Percentiles rank a stretch among this genome's conserved stretches.
Conservation (phyloP, 805 yeast genomes). For the Ogataea nitratoaversa region DNA sequence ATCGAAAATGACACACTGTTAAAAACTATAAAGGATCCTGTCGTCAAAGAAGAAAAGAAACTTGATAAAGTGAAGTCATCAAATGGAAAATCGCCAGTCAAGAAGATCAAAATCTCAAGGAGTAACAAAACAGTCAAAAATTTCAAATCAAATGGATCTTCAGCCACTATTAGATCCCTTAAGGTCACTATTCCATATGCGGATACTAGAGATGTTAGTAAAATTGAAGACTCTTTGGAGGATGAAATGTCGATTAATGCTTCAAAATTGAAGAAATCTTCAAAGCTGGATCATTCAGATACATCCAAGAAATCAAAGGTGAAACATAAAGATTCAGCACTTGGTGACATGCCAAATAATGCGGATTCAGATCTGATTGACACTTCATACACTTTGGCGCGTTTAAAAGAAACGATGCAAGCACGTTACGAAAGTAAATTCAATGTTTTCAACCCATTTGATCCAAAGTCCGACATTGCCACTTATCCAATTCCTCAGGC, state of each 20-base stretch:
- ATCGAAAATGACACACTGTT: too few species aligned
- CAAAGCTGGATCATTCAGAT: neutral
- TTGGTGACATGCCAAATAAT: too few species aligned
- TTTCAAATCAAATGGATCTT: slow-evolving; percentile 2
- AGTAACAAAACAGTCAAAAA: slow-evolving; percentile 1
- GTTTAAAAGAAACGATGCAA: slow-evolving; percentile 6
- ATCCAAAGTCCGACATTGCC: slow-evolving; percentile 4
- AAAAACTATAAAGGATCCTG: too few species aligned
- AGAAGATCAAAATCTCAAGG: slow-evolving; percentile 10
- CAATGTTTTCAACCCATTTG: slow-evolving; percentile 20
- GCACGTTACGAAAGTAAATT: slow-evolving; percentile 25
- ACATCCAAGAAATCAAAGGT: neutral
- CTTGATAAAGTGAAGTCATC: neutral
- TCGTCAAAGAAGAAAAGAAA: too few species aligned
- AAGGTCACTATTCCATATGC: slow-evolving; percentile 18
- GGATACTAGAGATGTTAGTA: slow-evolving; percentile 8
- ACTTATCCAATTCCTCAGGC: slow-evolving; percentile 18
- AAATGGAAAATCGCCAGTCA: neutral
- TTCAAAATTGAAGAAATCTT: neutral
- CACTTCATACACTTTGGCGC: neutral
- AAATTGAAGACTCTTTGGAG: neutral
- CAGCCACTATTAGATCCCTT: slow-evolving; percentile 8
- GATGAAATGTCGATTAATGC: neutral
- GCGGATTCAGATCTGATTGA: neutral
- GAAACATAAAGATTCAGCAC: neutral